These are phyloP conservation scores for Conticribra weissflogii DNA, from an alignment of 108 stramenopile genomes.

Conservation along the genomic window DNA sequence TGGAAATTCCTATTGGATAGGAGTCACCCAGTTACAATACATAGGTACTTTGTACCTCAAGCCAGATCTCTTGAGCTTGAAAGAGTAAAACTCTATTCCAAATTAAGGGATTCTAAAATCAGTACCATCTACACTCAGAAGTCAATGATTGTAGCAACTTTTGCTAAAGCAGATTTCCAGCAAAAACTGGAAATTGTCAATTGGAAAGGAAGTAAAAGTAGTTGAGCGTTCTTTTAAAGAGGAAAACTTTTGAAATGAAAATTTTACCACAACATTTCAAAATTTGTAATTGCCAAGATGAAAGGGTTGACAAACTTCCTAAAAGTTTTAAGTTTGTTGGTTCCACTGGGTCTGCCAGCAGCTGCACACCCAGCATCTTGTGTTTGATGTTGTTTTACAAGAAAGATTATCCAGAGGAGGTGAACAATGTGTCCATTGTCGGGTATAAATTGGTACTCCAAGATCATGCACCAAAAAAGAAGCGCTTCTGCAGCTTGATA, in stretches of 20 bases:
- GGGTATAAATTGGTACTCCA: constrained; percentile 3
- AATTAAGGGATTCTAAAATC: neutral
- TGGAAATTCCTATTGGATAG: too few relatives aligned
- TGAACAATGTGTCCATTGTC: constrained; percentile 9
- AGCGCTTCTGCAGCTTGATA: too few relatives aligned
- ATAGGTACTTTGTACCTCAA: too few relatives aligned
- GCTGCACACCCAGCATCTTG: neutral
- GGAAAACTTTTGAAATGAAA: neutral
- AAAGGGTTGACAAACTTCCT: constrained; percentile 15
- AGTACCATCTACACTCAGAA: constrained; percentile 1
- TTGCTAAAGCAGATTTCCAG: constrained; percentile 1
- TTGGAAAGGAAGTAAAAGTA: neutral
- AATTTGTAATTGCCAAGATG: constrained; percentile 6
- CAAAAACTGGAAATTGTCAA: neutral
- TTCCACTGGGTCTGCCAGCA: constrained; percentile 11
- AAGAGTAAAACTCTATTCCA: neutral
- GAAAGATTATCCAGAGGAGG: constrained; percentile 9
- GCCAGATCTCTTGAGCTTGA: neutral
- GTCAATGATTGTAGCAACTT: neutral
- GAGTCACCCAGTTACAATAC: too few relatives aligned
- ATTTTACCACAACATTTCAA: neutral
- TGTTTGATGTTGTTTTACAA: constrained; percentile 11
- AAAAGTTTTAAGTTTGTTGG: constrained; percentile 25
- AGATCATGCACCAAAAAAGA: too few relatives aligned
- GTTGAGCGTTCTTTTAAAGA: neutral